Evolutionary conservation across 2,329 filamentous ascomycete species (phyloP), one percentile per base, ranked within the genome.

Genomic region (Cyphellophora europaea): DNA sequence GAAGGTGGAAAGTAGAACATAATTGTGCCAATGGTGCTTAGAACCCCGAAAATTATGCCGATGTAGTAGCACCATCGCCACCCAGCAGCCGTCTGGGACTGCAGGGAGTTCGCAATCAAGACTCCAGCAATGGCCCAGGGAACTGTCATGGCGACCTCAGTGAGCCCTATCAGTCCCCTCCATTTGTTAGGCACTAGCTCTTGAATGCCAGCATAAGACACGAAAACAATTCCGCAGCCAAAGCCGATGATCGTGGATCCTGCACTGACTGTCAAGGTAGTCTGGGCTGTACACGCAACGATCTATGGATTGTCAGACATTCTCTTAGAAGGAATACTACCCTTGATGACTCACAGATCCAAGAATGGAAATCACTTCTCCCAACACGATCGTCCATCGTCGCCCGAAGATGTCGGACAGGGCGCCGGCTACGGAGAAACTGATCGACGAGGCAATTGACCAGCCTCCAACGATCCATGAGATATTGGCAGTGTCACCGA

Each of bases 31-130:
- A 41, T 21, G 13, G 37, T 16, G 19, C 34, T 34, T 8, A 43
- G 4, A 5, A 21, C 32, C 11, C 30, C 30, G 14, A 30, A 38
- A 21, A 38, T 41, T 16, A 41, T 23, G n/a, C 32, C 35, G 16
- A 45, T 33, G 18, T 40, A 70, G 48, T 66, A 73, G 36, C 53
- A 60, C 64, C 66, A 69, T 27, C 69, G 56, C 67, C 68, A 72
- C 12, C 54, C 50, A 3, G 54, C 48, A 3, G 43, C 49, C 1
- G 66, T 69, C 32, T 65, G 55, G 19, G 55, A 35, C 36, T 63
- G 59, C 18, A 70, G 55, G 2, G 55, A 48, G 11, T 59, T 55
- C 2, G 65, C 66, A 35, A 72, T 66, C 21, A 68, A 50, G 11
- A 65, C 62, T 0, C 65, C 66, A n/a, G 53, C 50, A 4, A 33